Evolutionary conservation across 805 yeast species (phyloP), one percentile per base, ranked within the genome.

Genomic region (Candida sithepensis): DNA sequence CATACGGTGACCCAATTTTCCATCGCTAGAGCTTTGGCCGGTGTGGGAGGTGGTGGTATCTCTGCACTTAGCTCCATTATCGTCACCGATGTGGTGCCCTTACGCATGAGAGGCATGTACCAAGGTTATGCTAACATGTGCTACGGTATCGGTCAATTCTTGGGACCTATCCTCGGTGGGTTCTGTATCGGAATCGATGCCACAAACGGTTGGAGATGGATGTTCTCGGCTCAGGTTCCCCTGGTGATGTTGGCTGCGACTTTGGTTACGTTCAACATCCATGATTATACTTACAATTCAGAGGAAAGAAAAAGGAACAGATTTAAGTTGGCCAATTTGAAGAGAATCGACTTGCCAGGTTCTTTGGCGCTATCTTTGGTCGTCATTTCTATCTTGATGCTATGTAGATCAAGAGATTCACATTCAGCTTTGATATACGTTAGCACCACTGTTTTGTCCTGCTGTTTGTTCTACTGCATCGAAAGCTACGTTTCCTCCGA

Each of bases 31-130:
- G 84, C 81, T 0, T 53, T 79, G 18, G 78, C 82, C 0, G 85
- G 85, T 38, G 67, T 79, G 24, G 85, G 85, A 1, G 75, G 78
- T 16, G 83, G 83, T 5, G 85, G 84, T 2, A 67, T 77, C 39
- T 70, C 72, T 30, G 74, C 82, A 0, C 54, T 79, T 32, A 67
- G 79, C 3, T 73, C 74, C 55, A 79, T 80, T 24, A 67, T 80
- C 26, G 73, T 78, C 40, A 75, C 81, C 23, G 85, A 81, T 59
- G 71, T 79, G 23, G 79, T 79, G 8, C 76, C 83, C 0, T 59
- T 79, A 30, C 68, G 76, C 46, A 72, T 76, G 50, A 67, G 85
- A 50, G 81, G 81, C 3, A 63, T 78, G 41, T 79, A 67, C 52
- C 78, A 78, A 58, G 84, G 84, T 1, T 72, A 71, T 50, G 76